Evolutionary conservation across 306 rosid genomes (phyloP).

Genomic region (Malus domestica): ASM211411v1 NC_041800.1:22504733-22505232

Average conservation of each 20-base stretch:
- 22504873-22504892: conserved; percentile 32
- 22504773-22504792: no score
- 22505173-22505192: no score
- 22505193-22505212: no score
- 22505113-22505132: neutral
- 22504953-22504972: neutral
- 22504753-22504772: no score
- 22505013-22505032: conserved; percentile 12
- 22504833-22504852: conserved; percentile 32
- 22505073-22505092: neutral
- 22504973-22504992: conserved; percentile 15
- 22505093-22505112: neutral
- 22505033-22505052: conserved; percentile 41
- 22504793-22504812: no score
- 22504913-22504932: conserved; percentile 28
- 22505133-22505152: neutral
- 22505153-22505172: neutral
- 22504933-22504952: conserved; percentile 26
- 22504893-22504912: conserved; percentile 18
- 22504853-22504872: conserved; percentile 34
- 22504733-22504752: no score
- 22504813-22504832: neutral
- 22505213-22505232: no score
- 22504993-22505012: conserved; percentile 19
- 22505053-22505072: neutral